These are phyloP conservation scores for Friedmanniomyces simplex DNA, from an alignment of 495 filamentous ascomycete genomes.

Conservation along the genomic window DNA sequence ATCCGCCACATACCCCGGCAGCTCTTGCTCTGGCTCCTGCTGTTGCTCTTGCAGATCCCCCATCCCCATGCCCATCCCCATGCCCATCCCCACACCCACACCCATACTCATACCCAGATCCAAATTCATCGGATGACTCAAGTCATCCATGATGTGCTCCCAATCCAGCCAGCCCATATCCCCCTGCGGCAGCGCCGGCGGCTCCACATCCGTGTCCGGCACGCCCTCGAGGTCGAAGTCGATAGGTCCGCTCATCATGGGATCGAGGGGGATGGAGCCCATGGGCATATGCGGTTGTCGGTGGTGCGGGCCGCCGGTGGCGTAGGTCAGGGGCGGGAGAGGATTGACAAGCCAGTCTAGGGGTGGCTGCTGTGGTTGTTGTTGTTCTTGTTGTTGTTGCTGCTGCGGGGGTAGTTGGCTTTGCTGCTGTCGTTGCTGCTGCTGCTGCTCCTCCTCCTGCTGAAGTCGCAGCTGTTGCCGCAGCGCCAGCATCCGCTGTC, in stretches of 20 bases:
- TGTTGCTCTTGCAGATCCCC: no score
- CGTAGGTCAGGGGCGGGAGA: not conserved
- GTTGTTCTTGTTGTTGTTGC: not conserved
- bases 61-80: no score
- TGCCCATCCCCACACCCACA: no score
- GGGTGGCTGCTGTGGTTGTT: not conserved
- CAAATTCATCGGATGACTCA: not conserved
- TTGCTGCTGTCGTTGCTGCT: not conserved
- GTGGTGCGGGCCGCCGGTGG: not conserved
- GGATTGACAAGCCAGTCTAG: not conserved
- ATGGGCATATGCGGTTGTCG: conserved; percentile 1
- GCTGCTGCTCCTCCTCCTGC: not conserved
- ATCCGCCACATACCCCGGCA: no score
- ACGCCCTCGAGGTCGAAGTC: conserved; percentile 3
- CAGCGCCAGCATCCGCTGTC: not conserved
- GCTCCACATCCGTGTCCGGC: not conserved
- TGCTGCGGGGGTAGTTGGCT: not conserved
- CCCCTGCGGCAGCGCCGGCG: not conserved
- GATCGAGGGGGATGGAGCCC: conserved; percentile 1
- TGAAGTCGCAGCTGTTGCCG: not conserved
- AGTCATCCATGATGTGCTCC: conserved; percentile 12
- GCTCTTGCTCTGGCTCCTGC: no score
- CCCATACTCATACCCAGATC: not conserved
- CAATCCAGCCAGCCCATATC: conserved; percentile 18
- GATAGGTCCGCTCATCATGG: not conserved